These are phyloP conservation scores for Antitrichia curtipendula DNA, from an alignment of 225 moss, liverwort and hornwort genomes.

Conservation along the genomic window DNA sequence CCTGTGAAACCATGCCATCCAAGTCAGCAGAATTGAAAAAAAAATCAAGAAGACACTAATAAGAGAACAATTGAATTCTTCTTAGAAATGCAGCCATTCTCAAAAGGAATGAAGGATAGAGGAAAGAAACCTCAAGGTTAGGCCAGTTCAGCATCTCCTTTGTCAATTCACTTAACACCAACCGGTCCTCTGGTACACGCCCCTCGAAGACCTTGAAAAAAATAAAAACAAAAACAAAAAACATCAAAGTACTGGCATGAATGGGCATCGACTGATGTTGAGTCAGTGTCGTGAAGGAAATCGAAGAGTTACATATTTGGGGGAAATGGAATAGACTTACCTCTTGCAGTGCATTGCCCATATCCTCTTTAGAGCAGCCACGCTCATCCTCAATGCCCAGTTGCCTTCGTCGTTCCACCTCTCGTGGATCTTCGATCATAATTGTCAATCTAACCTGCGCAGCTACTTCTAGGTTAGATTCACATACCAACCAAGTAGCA, in stretches of 20 bases:
- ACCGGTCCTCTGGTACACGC: slow-evolving; percentile 52
- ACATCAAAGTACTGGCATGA: neutral
- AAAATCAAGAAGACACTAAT: neutral
- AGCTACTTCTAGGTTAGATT: neutral
- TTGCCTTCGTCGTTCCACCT: slow-evolving; percentile 71
- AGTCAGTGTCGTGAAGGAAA: neutral
- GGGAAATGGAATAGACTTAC: slow-evolving; percentile 12
- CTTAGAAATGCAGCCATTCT: neutral
- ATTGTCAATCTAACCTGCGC: slow-evolving; percentile 81
- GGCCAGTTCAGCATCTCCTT: slow-evolving; percentile 94
- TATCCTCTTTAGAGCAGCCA: slow-evolving; percentile 83
- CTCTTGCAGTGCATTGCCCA: slow-evolving; percentile 73
- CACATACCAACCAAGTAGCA: neutral
- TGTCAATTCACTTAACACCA: slow-evolving; percentile 63
- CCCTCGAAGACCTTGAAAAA: slow-evolving; percentile 62
- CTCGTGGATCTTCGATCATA: slow-evolving; percentile 96
- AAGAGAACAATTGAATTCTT: neutral
- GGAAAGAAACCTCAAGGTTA: slow-evolving; percentile 60
- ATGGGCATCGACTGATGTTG: neutral
- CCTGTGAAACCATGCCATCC: slow-evolving; percentile 2
- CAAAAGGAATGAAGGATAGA: neutral
- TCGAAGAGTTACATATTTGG: neutral
- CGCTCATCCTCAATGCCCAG: slow-evolving; percentile 94
- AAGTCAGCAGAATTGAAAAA: neutral
- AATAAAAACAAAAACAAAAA: neutral